Conservation (phyloP, 1,139 yeast genomes). For the Yamadazyma sp. region DNA sequence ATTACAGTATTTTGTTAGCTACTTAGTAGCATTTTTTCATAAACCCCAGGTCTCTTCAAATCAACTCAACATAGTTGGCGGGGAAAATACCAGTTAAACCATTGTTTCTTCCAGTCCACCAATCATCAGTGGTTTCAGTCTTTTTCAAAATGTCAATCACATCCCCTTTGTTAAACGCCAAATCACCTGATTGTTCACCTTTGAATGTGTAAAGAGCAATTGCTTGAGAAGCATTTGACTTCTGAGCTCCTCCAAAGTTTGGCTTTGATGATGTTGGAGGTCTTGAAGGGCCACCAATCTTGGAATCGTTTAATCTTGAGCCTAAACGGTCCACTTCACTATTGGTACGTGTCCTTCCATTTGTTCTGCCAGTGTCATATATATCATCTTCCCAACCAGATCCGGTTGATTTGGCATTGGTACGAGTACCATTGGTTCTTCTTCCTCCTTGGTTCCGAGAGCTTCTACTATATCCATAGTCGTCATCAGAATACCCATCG, state of each 20-base stretch:
- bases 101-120: constrained; percentile 96
- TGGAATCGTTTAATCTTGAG: constrained; percentile 31
- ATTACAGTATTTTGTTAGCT: background rate
- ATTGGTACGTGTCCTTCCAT: constrained; percentile 29
- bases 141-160: constrained; percentile 85
- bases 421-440: constrained; percentile 8
- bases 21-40: background rate
- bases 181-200: constrained; percentile 90
- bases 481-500: constrained; percentile 39
- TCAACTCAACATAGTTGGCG: constrained; percentile 90
- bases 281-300: constrained; percentile 35
- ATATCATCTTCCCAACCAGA: constrained; percentile 78
- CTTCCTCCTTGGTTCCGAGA: constrained; percentile 10
- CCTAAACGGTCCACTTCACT: constrained; percentile 38
- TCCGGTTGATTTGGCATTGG: constrained; percentile 19
- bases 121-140: constrained; percentile 85
- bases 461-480: constrained; percentile 19
- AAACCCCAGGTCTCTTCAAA: constrained; percentile 28
- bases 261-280: constrained; percentile 54
- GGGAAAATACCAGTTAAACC: constrained; percentile 92
- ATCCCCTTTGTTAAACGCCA: constrained; percentile 92
- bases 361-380: constrained; percentile 50
- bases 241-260: constrained; percentile 41
- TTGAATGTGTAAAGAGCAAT: constrained; percentile 85
- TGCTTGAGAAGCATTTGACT: constrained; percentile 67